These are phyloP conservation scores for Saussurea involucrata DNA, from an alignment of 129 eudicot genomes.

Conservation along the genomic window DNA sequence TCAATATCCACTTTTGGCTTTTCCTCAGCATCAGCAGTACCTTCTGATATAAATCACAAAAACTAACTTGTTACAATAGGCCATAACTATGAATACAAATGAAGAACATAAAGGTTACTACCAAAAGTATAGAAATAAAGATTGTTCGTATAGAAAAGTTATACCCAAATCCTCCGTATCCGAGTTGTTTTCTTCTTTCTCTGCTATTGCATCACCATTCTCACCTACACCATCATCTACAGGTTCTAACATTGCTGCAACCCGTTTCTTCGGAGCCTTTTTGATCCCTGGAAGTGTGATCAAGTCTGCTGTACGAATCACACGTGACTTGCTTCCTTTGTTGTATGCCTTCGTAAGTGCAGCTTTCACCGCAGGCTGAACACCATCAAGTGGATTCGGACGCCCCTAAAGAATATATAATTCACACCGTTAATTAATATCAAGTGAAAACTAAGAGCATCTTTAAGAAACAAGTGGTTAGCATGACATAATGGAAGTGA, in stretches of 20 bases:
- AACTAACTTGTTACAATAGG: neutral
- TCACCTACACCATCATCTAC: constrained; percentile 44
- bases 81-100: neutral
- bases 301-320: constrained; percentile 77
- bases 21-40: constrained; percentile 46
- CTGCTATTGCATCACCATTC: constrained; percentile 49
- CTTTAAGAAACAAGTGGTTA: neutral
- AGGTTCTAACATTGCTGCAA: constrained; percentile 91
- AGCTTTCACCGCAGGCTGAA: constrained; percentile 79
- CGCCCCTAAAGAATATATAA: constrained; percentile 49
- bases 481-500: neutral
- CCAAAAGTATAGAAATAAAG: neutral
- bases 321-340: constrained; percentile 88
- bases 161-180: constrained; percentile 84
- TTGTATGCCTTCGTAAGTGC: constrained; percentile 93
- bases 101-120: neutral
- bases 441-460: neutral
- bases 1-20: constrained; percentile 63
- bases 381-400: constrained; percentile 73
- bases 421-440: neutral
- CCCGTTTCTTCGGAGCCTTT: constrained; percentile 89
- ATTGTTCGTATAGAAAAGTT: neutral
- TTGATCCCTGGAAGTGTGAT: constrained; percentile 89
- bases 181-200: constrained; percentile 69
- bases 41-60: constrained; percentile 41